These are phyloP conservation scores for Cutaneotrichosporon sp. DNA, from an alignment of 1,284 basidiomycete species.

Conservation along the genomic window DNA sequence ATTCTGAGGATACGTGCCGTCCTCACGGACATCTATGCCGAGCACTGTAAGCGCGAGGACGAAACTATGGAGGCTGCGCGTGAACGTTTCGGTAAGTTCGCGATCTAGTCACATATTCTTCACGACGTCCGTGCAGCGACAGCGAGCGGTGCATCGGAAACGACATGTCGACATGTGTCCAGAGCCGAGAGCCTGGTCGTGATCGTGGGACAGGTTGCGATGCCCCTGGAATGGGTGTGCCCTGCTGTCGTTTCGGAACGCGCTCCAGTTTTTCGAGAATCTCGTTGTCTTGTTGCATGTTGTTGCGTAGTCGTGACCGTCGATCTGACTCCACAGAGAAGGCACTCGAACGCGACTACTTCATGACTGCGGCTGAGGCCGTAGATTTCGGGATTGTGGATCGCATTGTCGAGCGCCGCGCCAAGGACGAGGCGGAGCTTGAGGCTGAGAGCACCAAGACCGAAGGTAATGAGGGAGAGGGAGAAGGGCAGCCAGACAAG, in stretches of 20 bases:
- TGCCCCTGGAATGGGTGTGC: too few species aligned
- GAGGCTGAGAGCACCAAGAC: neutral
- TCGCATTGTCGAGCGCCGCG: slow-evolving; percentile 64
- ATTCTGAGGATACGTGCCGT: slow-evolving; percentile 78
- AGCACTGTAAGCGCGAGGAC: slow-evolving; percentile 58
- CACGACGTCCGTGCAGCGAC: neutral
- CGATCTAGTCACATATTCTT: neutral
- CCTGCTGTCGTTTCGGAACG: too few species aligned
- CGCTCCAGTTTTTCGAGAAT: too few species aligned
- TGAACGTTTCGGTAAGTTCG: slow-evolving; percentile 66
- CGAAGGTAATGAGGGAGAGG: neutral
- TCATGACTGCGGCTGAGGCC: slow-evolving; percentile 85
- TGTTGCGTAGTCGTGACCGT: too few species aligned
- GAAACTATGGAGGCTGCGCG: slow-evolving; percentile 64
- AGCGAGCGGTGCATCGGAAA: too few species aligned
- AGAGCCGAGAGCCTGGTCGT: too few species aligned
- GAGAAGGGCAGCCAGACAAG: neutral
- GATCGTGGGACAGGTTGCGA: too few species aligned
- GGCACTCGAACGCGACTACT: slow-evolving; percentile 87
- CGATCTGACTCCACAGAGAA: slow-evolving; percentile 53
- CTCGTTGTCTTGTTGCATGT: too few species aligned
- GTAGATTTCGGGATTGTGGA: slow-evolving; percentile 86
- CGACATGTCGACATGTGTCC: too few species aligned
- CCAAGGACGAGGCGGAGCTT: slow-evolving; percentile 20
- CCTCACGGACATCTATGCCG: slow-evolving; percentile 71